A percentile compares a stretch with the other conserved stretches of the same genome.
Evolutionary conservation across 768 basidiomycete species (phyloP).

Genomic region (Botryobasidium botryosum): DNA sequence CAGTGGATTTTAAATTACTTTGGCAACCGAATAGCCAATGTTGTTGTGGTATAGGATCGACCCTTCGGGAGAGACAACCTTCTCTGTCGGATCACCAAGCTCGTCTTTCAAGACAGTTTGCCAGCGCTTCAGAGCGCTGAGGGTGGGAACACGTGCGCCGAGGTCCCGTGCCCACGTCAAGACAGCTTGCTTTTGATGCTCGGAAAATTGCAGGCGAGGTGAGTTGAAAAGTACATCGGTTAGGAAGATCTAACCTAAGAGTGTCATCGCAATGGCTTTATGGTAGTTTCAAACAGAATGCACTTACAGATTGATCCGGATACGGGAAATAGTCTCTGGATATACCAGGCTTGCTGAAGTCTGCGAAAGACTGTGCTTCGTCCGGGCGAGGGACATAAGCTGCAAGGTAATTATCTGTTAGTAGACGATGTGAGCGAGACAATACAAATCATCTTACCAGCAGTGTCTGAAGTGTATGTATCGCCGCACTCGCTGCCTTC

Average conservation of each 20-base stretch:
- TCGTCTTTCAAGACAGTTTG: not conserved
- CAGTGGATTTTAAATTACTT: not conserved
- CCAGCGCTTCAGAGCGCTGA: not conserved
- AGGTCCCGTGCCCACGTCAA: constrained; percentile 19
- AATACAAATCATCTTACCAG: no score
- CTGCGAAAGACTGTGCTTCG: no score
- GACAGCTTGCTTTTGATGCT: constrained; percentile 18
- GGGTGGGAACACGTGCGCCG: constrained; percentile 14
- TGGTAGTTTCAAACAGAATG: no score
- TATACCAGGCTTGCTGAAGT: no score
- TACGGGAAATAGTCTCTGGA: no score
- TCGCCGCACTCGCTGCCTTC: no score
- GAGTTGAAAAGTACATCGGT: constrained; percentile 19
- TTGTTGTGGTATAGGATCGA: not conserved
- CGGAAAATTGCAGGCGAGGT: constrained; percentile 19
- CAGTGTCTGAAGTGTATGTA: no score
- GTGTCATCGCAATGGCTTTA: no score
- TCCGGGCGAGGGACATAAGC: no score
- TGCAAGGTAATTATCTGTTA: no score
- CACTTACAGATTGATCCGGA: no score
- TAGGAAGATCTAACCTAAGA: constrained; percentile 3
- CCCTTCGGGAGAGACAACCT: not conserved
- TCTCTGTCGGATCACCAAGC: not conserved
- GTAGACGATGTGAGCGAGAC: no score
- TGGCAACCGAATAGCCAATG: not conserved